Base-by-base conservation (phyloP, 805 yeast species). In the Ogataea thermomethanolica region DNA sequence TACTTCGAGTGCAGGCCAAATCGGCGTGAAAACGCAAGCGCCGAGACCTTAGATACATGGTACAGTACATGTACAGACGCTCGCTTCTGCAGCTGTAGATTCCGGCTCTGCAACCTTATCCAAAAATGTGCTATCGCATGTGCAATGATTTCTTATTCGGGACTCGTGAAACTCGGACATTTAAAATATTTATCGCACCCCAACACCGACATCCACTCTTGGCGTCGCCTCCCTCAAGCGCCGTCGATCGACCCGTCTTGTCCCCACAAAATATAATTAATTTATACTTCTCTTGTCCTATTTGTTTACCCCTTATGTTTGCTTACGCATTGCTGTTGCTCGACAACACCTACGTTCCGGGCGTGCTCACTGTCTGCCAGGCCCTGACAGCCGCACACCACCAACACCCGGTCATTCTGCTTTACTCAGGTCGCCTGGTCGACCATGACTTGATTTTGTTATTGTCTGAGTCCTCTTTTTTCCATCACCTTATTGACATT, bases 341-440 rank as follows among this genome's bases (percentile, higher is more conserved):
- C 13, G 59, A 58, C 41, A 53, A 64, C 25, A 38, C 53, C 2
- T 68, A 68, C 44, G 44, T 68, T 9, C 67, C 72, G 0, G 73
- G 73, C 4, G 57, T 64, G 3, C 45, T 68, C 11, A 51, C 62
- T 1, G 47, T 66, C 25, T 62, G 55, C 6, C 37, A 52, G 21
- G 54, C 66, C 4, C 39, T 66, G 32, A 43, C 36, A 20, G 33
- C 41, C 8, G 46, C 52, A 2, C 38, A 39, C 4, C 41, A 59
- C 7, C 36, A 17, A 8, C 23, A 43, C 12, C 61, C 61, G 6
- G 37, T 58, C 5, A 35, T 60, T 8, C 37, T 62, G 11, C 39
- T 62, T 8, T 50, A 54, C 25, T 52, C 60, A 1, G 27, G 45
- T 20, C 17, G 33, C 3, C 29, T 33, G 11, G 38, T 56, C n/a